phyloP scores from a whole-genome alignment of 306 rosid species.

The Fagus sylvatica region DNA sequence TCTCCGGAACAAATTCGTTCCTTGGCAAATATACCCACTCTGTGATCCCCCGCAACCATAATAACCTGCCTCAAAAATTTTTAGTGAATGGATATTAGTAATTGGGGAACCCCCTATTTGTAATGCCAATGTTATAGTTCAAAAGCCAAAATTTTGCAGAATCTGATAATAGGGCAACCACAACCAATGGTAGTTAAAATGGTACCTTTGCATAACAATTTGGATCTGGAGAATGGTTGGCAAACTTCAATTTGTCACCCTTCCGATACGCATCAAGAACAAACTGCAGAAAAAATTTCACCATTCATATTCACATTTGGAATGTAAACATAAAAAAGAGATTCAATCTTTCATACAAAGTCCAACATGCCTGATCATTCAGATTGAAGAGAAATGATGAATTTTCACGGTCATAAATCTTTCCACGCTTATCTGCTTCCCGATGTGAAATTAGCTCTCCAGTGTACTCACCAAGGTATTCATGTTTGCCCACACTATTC shows the following conservation, averaged over 20 bases:
- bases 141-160: neutral
- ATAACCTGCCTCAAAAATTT: constrained; percentile 65
- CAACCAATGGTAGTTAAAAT: neutral
- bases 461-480: constrained; percentile 98
- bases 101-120: neutral
- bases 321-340: neutral
- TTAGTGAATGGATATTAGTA: neutral
- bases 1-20: constrained; percentile 91
- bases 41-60: constrained; percentile 99
- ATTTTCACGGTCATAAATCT: constrained; percentile 98
- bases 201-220: constrained; percentile 96
- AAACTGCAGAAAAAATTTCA: constrained; percentile 54
- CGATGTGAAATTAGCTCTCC: constrained; percentile 96
- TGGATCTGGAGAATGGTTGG: constrained; percentile 97
- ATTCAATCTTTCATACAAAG: neutral
- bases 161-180: constrained; percentile 1
- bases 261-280: constrained; percentile 97
- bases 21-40: constrained; percentile 98
- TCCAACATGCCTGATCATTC: constrained; percentile 83
- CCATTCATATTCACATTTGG: constrained; percentile 5
- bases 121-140: constrained; percentile 5
- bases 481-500: constrained; percentile 97
- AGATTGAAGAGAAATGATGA: constrained; percentile 97
- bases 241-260: constrained; percentile 97
- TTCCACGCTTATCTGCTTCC: constrained; percentile 99